A percentile compares a stretch with the other conserved stretches of the same genome.
Evolutionary conservation across 2,329 filamentous ascomycete genomes (phyloP).

Genomic region (Botrytis tulipae): DNA sequence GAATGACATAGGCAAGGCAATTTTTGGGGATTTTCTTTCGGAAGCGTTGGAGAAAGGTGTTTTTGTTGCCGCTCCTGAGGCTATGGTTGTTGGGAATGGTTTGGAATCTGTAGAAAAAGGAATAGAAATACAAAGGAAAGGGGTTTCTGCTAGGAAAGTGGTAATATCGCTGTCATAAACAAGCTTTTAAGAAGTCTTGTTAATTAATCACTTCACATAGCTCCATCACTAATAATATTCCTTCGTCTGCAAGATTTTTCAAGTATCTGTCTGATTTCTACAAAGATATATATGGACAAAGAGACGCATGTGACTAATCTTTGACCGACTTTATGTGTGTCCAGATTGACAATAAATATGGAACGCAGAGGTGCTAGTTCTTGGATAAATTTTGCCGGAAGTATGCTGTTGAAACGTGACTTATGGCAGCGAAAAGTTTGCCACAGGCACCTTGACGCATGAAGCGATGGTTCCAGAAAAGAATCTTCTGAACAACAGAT

Average conservation of each 20-base stretch:
- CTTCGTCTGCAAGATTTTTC: background rate
- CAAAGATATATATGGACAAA: background rate
- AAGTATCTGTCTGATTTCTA: background rate
- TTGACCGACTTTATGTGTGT: background rate
- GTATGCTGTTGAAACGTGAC: background rate
- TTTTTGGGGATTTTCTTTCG: constrained; percentile 43
- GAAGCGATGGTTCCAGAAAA: background rate
- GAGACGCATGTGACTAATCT: background rate
- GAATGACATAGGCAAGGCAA: constrained; percentile 24
- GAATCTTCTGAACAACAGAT: too few relatives aligned
- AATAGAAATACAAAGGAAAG: constrained; percentile 35
- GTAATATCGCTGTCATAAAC: constrained; percentile 18
- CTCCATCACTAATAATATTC: background rate
- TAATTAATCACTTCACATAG: background rate
- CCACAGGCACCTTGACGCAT: background rate
- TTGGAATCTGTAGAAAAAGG: constrained; percentile 44
- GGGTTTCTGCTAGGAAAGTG: constrained; percentile 26
- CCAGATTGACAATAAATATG: background rate
- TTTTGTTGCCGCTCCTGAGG: constrained; percentile 42
- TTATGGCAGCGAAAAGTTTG: background rate
- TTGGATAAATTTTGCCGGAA: background rate
- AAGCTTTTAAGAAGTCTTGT: background rate
- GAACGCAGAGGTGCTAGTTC: background rate
- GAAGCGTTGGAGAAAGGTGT: constrained; percentile 40
- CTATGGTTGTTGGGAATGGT: constrained; percentile 43